Conservation (phyloP, 2,329 filamentous ascomycete genomes). For the Nemania sp. region DNA sequence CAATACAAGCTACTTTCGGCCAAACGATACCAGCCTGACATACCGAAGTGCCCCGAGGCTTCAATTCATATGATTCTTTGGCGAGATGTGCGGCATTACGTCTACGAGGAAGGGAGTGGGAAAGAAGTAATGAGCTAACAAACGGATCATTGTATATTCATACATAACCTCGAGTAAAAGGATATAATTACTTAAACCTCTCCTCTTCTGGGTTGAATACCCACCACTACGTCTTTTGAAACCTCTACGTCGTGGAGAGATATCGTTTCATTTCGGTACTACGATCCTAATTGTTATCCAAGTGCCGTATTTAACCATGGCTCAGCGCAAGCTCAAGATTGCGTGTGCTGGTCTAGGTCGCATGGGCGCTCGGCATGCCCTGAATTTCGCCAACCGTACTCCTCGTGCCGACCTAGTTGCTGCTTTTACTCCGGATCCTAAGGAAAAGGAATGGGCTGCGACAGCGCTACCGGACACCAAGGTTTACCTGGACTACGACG, state of each 20-base stretch:
- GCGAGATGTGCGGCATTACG: too few relatives aligned
- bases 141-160: too few relatives aligned
- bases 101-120: too few relatives aligned
- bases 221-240: not conserved
- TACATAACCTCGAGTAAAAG: too few relatives aligned
- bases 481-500: slow-evolving; percentile 59
- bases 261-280: not conserved
- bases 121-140: too few relatives aligned
- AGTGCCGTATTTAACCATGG: not conserved
- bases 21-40: too few relatives aligned
- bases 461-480: slow-evolving; percentile 59
- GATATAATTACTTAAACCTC: not conserved
- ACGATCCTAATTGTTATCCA: not conserved
- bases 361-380: slow-evolving; percentile 44
- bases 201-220: not conserved
- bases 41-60: too few relatives aligned
- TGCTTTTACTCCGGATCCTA: slow-evolving; percentile 60
- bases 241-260: not conserved
- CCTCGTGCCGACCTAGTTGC: slow-evolving; percentile 63
- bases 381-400: slow-evolving; percentile 42
- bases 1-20: too few relatives aligned
- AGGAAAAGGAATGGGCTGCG: slow-evolving; percentile 59
- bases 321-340: slow-evolving; percentile 18
- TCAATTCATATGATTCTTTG: too few relatives aligned
- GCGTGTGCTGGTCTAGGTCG: slow-evolving; percentile 20